Evolutionary conservation across 192 early-diverging fungal species (phyloP), one percentile per base, ranked within the genome.

Genomic region (Lunasporangiospora selenospora): DNA sequence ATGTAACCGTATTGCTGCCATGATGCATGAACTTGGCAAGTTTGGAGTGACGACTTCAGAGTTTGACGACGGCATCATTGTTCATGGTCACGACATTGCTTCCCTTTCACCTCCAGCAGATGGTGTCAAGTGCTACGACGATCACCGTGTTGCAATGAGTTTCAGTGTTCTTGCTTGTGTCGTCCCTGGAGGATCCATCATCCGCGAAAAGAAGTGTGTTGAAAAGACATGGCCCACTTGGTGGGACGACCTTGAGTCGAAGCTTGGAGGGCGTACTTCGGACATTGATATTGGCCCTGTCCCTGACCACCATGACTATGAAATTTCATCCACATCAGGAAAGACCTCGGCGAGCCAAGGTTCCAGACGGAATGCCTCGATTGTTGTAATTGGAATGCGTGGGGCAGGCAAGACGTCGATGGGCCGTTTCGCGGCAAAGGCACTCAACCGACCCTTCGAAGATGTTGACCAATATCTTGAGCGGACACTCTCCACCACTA

Each of bases 211-310:
- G 75, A 91, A 94, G 64, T 99, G 97, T 73, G 96, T 98, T 6
- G 97, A 95, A 69, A 99, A 99, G 83, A 99, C 97, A 1, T 99
- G 97, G 97, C 97, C 97, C 24, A 87, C 81, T 46, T 99, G 97
- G 97, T 99, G 97, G 97, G 96, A 99, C 56, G 87, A 91, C 38
- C 80, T 99, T 10, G 91, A 92, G 43, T 83, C 88, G 58, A 87
- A 87, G 24, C 77, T 99, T 36, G 89, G 89, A 21, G 89, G 89
- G 7, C 76, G 78, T 6, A 64, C 79, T 4, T 63, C 80, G 6
- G 92, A 91, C 48, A 43, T 85, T 32, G 83, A 90, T 70, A 75
- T 73, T 30, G 81, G 77, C 24, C 44, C 73, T 46, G 43, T 48
- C 24, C 26, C 45, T 4, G 47, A 81, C 7, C 62, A 69, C 26